phyloP scores from a whole-genome alignment of 192 early-diverging fungal species.

The Linnemannia elongata region DNA sequence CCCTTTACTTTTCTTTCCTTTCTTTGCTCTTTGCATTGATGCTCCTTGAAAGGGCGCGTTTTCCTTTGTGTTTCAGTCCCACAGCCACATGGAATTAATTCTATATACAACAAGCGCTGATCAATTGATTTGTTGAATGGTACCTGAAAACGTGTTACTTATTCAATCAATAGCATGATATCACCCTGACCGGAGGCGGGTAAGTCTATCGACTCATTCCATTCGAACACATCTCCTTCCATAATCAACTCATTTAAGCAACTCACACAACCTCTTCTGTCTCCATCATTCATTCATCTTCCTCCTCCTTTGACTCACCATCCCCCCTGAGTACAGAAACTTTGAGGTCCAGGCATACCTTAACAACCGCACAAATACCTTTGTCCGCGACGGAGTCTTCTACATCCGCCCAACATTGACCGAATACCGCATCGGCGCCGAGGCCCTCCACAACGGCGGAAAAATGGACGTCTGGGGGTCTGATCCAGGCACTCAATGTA shows the following conservation, averaged over 20 bases:
- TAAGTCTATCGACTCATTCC: background rate
- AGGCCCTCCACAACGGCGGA: conserved; percentile 55
- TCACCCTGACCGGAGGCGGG: conserved; percentile 43
- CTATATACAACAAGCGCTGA: too few relatives aligned
- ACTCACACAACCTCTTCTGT: background rate
- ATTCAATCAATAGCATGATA: conserved; percentile 25
- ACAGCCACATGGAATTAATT: background rate
- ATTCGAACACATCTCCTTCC: background rate
- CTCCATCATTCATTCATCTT: background rate
- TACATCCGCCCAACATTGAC: conserved; percentile 74
- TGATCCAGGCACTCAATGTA: conserved; percentile 41
- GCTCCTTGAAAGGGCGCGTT: too few relatives aligned
- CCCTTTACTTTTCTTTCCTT: too few relatives aligned
- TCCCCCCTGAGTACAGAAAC: conserved; percentile 7
- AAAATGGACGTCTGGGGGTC: conserved; percentile 53
- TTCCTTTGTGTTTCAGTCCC: background rate
- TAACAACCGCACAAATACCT: conserved; percentile 70
- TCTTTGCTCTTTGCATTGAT: too few relatives aligned
- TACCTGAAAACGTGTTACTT: background rate
- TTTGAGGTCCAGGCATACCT: conserved; percentile 52
- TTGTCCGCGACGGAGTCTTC: conserved; percentile 68
- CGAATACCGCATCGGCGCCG: conserved; percentile 62
- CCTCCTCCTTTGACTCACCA: background rate
- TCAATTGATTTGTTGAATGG: too few relatives aligned
- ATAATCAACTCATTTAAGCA: background rate